Evolutionary conservation across 208 protist genomes (phyloP), one percentile per base, ranked within the genome.

Genomic region (Tritrichomonas musculus): DNA sequence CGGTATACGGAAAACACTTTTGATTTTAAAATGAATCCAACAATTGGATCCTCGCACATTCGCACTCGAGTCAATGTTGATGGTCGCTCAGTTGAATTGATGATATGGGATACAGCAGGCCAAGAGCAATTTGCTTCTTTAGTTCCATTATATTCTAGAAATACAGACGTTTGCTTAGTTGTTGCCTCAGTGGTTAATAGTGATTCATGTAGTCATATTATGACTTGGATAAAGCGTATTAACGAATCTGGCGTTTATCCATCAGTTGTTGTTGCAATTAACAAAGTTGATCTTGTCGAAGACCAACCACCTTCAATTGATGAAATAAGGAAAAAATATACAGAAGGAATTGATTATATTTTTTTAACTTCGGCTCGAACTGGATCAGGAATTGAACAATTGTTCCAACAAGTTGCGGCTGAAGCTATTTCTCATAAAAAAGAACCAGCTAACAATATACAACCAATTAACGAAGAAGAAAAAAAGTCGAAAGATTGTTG

Each of bases 21-120:
- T 30, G 47, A 88, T 0, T 44, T 47, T 8, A 49, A 88, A 55
- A n/a, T 88, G 47, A 39, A 1, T 57, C 47, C 77, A 88, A 88
- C 77, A 88, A 57, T 88, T 57, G 77, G 77, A 0, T 53, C 77
- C 20, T 88, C 77, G 5, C 77, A 88, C 39, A 17, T 88, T 11
- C 53, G 57, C 53, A 57, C 47, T 0, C 0, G 20, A 22, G 8
- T 39, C 9, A 9, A 25, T 20, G 47, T 88, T 57, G 41, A 39
- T 36, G 47, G 27, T 39, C 3, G 57, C 33, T 30, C 33, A 5
- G 77, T 88, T 39, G 77, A 88, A 53, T 36, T 88, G 4, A 4
- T 57, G 1, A 20, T 88, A 39, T 88, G 77, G 77, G 77, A 88
- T 88, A 88, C 77, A 60, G 77, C 77, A 27, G 77, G 77, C 0